A percentile compares a stretch with the other conserved stretches of the same genome.
Evolutionary conservation across 305 asterid genomes (phyloP).

Genomic region (Fraxinus greggii): DNA sequence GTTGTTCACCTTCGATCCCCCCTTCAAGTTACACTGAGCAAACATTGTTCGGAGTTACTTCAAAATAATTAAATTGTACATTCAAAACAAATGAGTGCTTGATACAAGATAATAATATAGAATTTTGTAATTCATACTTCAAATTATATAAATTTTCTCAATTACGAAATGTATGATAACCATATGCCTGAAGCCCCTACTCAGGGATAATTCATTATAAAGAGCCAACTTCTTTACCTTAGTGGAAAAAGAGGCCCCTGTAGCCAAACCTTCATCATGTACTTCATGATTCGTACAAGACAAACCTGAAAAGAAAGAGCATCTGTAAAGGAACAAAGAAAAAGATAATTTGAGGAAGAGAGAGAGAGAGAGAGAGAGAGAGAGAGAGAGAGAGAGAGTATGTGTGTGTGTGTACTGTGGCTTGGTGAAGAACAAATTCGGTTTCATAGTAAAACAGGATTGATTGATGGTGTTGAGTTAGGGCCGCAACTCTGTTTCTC

Average conservation of each 20-base stretch:
- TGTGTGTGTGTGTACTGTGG: too few relatives aligned
- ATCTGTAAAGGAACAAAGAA: neutral
- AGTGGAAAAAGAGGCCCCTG: neutral
- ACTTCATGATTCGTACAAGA: neutral
- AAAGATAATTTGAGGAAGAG: neutral
- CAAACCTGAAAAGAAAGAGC: neutral
- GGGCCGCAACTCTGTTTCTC: neutral
- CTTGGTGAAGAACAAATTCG: neutral
- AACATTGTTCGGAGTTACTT: too few relatives aligned
- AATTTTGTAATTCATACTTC: too few relatives aligned
- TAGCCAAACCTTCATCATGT: neutral
- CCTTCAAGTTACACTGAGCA: too few relatives aligned
- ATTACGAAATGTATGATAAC: too few relatives aligned
- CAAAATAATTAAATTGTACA: too few relatives aligned
- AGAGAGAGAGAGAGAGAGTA: neutral
- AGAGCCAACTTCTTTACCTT: neutral
- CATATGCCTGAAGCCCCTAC: too few relatives aligned
- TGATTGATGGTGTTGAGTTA: neutral
- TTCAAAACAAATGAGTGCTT: too few relatives aligned
- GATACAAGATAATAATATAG: too few relatives aligned
- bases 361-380: neutral
- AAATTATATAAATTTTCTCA: too few relatives aligned
- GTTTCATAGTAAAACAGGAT: neutral
- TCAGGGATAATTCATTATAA: too few relatives aligned
- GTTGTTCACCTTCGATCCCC: too few relatives aligned